Conservation (phyloP, 2,329 filamentous ascomycete genomes). For the Rutstroemia sydowiana region DNA sequence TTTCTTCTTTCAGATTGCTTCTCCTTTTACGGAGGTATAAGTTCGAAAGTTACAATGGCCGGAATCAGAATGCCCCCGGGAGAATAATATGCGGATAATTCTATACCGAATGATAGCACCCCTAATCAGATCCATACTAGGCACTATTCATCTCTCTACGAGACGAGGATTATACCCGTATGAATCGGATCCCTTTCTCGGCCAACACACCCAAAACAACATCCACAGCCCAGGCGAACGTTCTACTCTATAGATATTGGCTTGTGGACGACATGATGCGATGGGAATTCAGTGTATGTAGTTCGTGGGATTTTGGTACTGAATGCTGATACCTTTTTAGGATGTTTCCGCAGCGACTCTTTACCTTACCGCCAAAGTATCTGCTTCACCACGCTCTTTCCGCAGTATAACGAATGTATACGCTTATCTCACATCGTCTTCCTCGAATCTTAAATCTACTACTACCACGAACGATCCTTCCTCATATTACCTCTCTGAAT, state of each 20-base stretch:
- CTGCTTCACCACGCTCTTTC: conserved; percentile 65
- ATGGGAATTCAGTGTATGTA: conserved; percentile 43
- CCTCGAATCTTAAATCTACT: conserved; percentile 34
- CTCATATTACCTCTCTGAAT: conserved; percentile 65
- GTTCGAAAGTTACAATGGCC: no score
- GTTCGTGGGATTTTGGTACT: background rate
- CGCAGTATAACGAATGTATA: conserved; percentile 82
- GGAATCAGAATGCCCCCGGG: no score
- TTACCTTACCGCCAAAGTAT: conserved; percentile 78
- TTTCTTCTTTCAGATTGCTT: no score
- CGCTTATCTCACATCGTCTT: conserved; percentile 63
- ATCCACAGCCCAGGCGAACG: conserved; percentile 41
- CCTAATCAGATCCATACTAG: background rate
- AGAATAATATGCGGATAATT: no score
- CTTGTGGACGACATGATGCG: conserved; percentile 46
- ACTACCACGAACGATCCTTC: conserved; percentile 35
- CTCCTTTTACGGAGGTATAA: no score
- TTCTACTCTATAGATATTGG: conserved; percentile 78
- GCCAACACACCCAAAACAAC: conserved; percentile 1
- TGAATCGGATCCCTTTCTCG: background rate
- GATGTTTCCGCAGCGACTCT: conserved; percentile 75
- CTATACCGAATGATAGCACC: no score
- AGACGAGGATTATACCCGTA: no score
- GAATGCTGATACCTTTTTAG: conserved; percentile 35
- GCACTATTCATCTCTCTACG: no score